A percentile compares a stretch with the other conserved stretches of the same genome.
These are phyloP conservation scores for Fusarium sp. DNA, from an alignment of 2,329 filamentous ascomycete genomes.

Conservation along the genomic window DNA sequence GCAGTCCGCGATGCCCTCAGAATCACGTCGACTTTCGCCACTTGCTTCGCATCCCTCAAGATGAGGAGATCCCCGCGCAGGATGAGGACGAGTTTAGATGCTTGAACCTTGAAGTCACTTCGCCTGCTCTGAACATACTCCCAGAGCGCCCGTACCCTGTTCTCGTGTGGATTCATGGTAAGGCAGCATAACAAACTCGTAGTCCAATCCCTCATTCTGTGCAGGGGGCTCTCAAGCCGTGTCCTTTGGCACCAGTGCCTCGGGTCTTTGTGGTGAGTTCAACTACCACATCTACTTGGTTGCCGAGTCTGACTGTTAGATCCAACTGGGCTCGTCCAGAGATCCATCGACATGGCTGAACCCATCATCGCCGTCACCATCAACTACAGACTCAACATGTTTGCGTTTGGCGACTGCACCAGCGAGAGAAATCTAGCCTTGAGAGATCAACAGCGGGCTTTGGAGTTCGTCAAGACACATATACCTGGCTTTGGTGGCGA, in stretches of 20 bases:
- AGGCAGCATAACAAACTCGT: neutral
- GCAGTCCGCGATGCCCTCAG: neutral
- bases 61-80: neutral
- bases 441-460: slow-evolving; percentile 49
- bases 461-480: slow-evolving; percentile 43
- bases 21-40: neutral
- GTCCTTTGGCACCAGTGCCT: slow-evolving; percentile 57
- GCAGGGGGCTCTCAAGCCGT: slow-evolving; percentile 56
- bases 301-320: neutral
- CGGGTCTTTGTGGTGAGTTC: slow-evolving; percentile 58
- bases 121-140: neutral
- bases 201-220: neutral
- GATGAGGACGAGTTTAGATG: neutral
- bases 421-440: slow-evolving; percentile 52
- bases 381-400: slow-evolving; percentile 43
- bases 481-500: neutral
- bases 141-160: neutral
- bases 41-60: neutral
- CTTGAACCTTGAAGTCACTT: neutral
- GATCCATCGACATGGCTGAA: neutral
- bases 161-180: neutral
- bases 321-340: neutral
- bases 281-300: slow-evolving; percentile 47
- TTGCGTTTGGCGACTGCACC: slow-evolving; percentile 58
- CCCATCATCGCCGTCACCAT: slow-evolving; percentile 35